Evolutionary conservation across 306 rosid genomes (phyloP), one percentile per base, ranked within the genome.

Genomic region (Quillaja saponaria): DNA sequence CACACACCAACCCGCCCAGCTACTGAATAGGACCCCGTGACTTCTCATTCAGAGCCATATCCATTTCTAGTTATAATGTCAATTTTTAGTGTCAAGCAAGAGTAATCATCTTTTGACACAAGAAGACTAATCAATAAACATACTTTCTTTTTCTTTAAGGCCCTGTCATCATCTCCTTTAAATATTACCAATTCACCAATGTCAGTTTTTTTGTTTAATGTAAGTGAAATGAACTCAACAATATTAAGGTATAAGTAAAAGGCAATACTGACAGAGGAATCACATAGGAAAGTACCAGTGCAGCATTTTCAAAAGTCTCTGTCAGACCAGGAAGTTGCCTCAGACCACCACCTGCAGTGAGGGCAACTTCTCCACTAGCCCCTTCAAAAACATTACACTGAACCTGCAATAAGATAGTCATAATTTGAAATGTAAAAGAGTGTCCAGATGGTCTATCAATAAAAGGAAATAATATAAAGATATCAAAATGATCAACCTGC

Each of bases 311-410:
- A 66, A 62, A 86, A 59, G 31, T 71, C 55, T 84, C 84, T 0
- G 87, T 68, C 28, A 84, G 0, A 56, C 92, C 97, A 59, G 96
- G 92, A 56, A 88, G 75, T 73, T 84, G 88, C 78, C 97, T 86
- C 86, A 86, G 67, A 50, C 95, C 97, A 16, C 97, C 95, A 67
- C 58, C 96, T 45, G 79, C 85, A 17, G 97, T 91, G 34, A 91
- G 95, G 48, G 96, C 86, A 63, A 85, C 75, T 58, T 91, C 92
- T 63, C 91, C 95, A 47, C 66, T 78, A 50, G 74, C 92, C 61
- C 96, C 97, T 82, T 91, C 85, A 54, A 91, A 91, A 71, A 84
- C 88, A 75, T 91, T 88, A 72, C 92, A 86, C 25, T 91, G 97
- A 40, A 74, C 87, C 97, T 91, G 92, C 73, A 73, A 59, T 33